Evolutionary conservation across 2,329 filamentous ascomycete genomes (phyloP).

Genomic region (Nannizziopsis arthrosporioides): DNA sequence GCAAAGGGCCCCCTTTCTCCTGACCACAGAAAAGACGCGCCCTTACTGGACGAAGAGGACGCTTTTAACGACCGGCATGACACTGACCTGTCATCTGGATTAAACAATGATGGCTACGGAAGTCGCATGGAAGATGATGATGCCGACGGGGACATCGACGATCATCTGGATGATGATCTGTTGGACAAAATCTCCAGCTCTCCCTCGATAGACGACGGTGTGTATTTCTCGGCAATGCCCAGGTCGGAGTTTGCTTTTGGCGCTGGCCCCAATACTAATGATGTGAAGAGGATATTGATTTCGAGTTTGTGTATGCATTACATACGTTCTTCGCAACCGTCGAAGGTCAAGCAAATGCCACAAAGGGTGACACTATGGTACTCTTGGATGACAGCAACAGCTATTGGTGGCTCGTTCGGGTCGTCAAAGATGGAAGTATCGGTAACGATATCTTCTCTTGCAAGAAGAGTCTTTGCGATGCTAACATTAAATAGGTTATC

Average conservation of each 20-base stretch:
- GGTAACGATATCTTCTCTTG: slow-evolving; percentile 37
- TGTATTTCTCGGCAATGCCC: slow-evolving; percentile 41
- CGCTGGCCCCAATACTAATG: slow-evolving; percentile 19
- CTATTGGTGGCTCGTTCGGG: slow-evolving; percentile 97
- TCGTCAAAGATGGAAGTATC: slow-evolving; percentile 96
- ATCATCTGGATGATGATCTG: slow-evolving; percentile 65
- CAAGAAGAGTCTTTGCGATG: not conserved
- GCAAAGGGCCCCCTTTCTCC: slow-evolving; percentile 52
- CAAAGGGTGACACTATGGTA: slow-evolving; percentile 98
- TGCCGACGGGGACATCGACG: slow-evolving; percentile 54
- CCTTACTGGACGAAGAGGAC: slow-evolving; percentile 24
- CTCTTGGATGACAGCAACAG: slow-evolving; percentile 96
- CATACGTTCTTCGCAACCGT: slow-evolving; percentile 97
- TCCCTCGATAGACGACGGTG: slow-evolving; percentile 98
- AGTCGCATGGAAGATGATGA: slow-evolving; percentile 31
- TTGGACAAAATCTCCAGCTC: slow-evolving; percentile 99
- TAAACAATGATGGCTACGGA: slow-evolving; percentile 17
- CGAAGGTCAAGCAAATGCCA: slow-evolving; percentile 94
- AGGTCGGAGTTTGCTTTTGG: slow-evolving; percentile 11
- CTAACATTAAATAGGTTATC: slow-evolving; percentile 60
- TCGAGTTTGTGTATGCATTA: slow-evolving; percentile 96
- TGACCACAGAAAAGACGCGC: slow-evolving; percentile 37
- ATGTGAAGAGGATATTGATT: slow-evolving; percentile 92
- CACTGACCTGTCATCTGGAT: slow-evolving; percentile 17
- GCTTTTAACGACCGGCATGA: slow-evolving; percentile 25